Percentiles rank a stretch among this genome's conserved stretches.
Evolutionary conservation across 2,329 filamentous ascomycete genomes (phyloP).

Genomic region (Monosporascus ibericus): DNA sequence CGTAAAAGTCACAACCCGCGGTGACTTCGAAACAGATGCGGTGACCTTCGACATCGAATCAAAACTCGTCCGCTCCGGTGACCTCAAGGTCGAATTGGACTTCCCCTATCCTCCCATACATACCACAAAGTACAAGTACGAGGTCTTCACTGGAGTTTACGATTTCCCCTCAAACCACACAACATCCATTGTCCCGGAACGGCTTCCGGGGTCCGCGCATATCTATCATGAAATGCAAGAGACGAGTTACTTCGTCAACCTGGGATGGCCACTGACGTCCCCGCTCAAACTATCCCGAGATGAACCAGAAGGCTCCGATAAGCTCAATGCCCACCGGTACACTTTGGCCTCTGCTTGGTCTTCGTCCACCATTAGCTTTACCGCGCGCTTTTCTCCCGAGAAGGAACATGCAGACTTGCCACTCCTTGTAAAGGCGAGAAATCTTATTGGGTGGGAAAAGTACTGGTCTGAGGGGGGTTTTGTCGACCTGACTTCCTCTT

Average conservation of each 20-base stretch:
- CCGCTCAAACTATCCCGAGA: slow-evolving; percentile 17
- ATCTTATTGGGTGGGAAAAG: slow-evolving; percentile 22
- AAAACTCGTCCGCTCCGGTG: slow-evolving; percentile 24
- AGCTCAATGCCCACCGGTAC: slow-evolving; percentile 27
- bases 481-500: slow-evolving; percentile 32
- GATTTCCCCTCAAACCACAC: slow-evolving; percentile 34
- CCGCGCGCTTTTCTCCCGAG: slow-evolving; percentile 27
- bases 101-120: slow-evolving; percentile 37
- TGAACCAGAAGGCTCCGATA: slow-evolving; percentile 17
- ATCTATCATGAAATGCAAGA: slow-evolving; percentile 32
- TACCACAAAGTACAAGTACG: slow-evolving; percentile 35
- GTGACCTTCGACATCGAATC: slow-evolving; percentile 33
- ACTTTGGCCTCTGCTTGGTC: slow-evolving; percentile 16
- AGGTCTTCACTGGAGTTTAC: slow-evolving; percentile 36
- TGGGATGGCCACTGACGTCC: slow-evolving; percentile 24
- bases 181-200: slow-evolving; percentile 19
- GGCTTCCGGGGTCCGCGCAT: slow-evolving; percentile 15
- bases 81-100: slow-evolving; percentile 33
- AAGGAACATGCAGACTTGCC: slow-evolving; percentile 20
- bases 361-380: slow-evolving; percentile 20
- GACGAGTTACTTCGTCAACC: slow-evolving; percentile 32
- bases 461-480: slow-evolving; percentile 37
- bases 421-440: slow-evolving; percentile 16
- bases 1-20: slow-evolving; percentile 30
- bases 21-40: slow-evolving; percentile 33